Conservation (phyloP, 2,329 filamentous ascomycete genomes). For the Phaeosphaeriaceae sp. region DNA sequence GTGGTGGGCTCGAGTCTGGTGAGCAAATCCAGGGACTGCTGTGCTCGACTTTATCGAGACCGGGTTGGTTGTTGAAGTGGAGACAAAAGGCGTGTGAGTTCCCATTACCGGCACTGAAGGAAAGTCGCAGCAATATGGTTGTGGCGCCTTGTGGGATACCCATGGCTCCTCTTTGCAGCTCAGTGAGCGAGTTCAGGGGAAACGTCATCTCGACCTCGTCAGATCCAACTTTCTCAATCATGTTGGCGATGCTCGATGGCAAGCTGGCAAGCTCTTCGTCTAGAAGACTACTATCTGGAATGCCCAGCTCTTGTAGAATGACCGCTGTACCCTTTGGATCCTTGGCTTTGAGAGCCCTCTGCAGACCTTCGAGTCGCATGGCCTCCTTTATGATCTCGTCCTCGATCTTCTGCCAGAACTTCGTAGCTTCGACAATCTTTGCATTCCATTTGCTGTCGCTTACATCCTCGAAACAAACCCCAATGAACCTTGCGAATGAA, state of each 20-base stretch:
- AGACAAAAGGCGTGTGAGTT: slow-evolving; percentile 33
- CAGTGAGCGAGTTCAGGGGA: slow-evolving; percentile 26
- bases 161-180: slow-evolving; percentile 35
- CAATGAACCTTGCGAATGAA: slow-evolving; percentile 28
- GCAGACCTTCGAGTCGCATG: slow-evolving; percentile 27
- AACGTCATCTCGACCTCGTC: slow-evolving; percentile 41
- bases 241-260: slow-evolving; percentile 27
- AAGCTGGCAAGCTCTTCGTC: slow-evolving; percentile 38
- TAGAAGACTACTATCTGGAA: slow-evolving; percentile 30
- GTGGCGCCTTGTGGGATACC: slow-evolving; percentile 30
- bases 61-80: slow-evolving; percentile 34
- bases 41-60: slow-evolving; percentile 22
- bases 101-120: slow-evolving; percentile 11
- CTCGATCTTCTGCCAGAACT: slow-evolving; percentile 30
- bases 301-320: slow-evolving; percentile 31
- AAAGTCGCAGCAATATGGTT: slow-evolving; percentile 34
- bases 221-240: slow-evolving; percentile 33
- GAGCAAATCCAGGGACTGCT: slow-evolving; percentile 26
- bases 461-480: slow-evolving; percentile 15
- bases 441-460: slow-evolving; percentile 13
- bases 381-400: slow-evolving; percentile 33
- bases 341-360: slow-evolving; percentile 28
- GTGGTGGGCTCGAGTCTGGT: slow-evolving; percentile 16
- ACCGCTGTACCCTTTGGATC: slow-evolving; percentile 37
- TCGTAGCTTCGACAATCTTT: slow-evolving; percentile 23